These are phyloP conservation scores for Picochlorum sp. DNA, from an alignment of 139 green algal genomes.

Conservation along the genomic window DNA sequence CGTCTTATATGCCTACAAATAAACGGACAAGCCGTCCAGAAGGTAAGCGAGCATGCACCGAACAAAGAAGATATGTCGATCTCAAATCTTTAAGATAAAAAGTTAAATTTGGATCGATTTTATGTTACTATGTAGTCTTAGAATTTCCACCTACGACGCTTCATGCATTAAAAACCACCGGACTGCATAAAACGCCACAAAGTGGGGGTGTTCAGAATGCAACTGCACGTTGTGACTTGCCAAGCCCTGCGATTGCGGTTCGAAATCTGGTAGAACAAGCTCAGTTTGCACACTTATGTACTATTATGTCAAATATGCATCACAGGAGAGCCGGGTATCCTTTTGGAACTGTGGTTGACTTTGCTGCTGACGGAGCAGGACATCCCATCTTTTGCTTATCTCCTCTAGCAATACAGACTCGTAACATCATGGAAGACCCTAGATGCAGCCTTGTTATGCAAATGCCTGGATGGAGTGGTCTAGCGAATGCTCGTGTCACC, in stretches of 20 bases:
- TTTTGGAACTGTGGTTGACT: conserved; percentile 95
- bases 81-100: too few species aligned
- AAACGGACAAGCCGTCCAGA: too few species aligned
- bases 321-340: conserved; percentile 89
- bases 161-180: conserved; percentile 7
- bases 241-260: conserved; percentile 66
- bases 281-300: conserved; percentile 87
- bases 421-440: conserved; percentile 68
- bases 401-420: conserved; percentile 75
- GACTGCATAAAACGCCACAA: conserved; percentile 58
- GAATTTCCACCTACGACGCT: background rate
- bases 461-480: conserved; percentile 93
- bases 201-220: conserved; percentile 79
- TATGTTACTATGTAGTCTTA: background rate
- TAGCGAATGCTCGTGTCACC: conserved; percentile 94
- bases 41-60: too few species aligned
- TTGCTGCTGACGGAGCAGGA: conserved; percentile 83
- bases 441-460: conserved; percentile 64
- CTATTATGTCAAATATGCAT: conserved; percentile 95
- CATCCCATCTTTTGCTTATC: conserved; percentile 72
- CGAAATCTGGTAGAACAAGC: conserved; percentile 60
- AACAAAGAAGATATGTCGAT: too few species aligned
- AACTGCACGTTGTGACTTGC: conserved; percentile 74
- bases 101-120: too few species aligned
- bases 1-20: too few species aligned